Base-by-base conservation (phyloP, 1,284 basidiomycete species). In the Singerocomus inundabilis region DNA sequence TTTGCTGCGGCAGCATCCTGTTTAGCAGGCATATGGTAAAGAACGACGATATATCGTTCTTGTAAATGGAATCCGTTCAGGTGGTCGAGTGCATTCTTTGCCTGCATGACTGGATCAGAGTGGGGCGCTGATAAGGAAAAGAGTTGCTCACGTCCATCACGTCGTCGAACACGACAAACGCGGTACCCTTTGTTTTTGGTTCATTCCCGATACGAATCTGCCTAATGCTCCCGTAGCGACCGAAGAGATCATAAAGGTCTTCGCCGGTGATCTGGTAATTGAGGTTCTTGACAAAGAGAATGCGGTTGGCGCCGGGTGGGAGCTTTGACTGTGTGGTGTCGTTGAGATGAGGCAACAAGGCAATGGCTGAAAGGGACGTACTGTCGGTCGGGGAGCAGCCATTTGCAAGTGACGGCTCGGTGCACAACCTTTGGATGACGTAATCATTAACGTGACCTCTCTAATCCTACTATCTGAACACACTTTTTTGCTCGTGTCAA, bases 41-140 rank as follows among this genome's bases (percentile, higher is more conserved):
- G 75, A 13, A 99, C 96, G 46, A 95, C 92, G 51, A 99, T 96
- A 72, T 99, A 99, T 30, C 97, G 85, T 70, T 98, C 96, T 75
- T 97, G 93, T 55, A 99, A 72, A 74, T 99, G 96, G 76, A 99
- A 99, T 34, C 96, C 97, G 63, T 99, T 99, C 65, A 99, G 71
- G 70, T 97, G 91, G 66, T 96, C 94, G 49, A 97, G 83, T 1
- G 96, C 96, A 64, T 95, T 94, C 72, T 98, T 98, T 15, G 92
- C 93, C 86, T 94, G 61, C 12, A 26, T 13, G 41, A 44, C 35
- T 44, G 49, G 47, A 54, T 66, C 41, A 63, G 55, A 55, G 18
- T 8, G 40, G 37, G 39, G 18, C 18, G 24, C 21, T 4, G 12
- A 29, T 1, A 24, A 44, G 44, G 31, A 39, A 34, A 44, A 44